Percentiles rank a stretch among this genome's conserved stretches.
Conservation (phyloP, 148 eudicot genomes). For the Rhododendron molle region DNA sequence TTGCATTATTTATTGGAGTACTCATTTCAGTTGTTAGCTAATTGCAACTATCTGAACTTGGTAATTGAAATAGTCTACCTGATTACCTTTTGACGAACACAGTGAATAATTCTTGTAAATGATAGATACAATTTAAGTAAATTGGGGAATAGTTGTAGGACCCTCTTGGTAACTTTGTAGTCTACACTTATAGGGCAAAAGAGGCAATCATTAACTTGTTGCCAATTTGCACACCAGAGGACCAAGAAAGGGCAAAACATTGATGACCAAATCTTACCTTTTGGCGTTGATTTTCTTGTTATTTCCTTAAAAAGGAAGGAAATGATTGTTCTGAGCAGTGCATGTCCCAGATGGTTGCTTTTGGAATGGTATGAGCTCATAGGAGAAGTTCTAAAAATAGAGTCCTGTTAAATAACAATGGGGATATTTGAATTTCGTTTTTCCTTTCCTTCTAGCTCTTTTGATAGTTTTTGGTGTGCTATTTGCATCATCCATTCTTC, state of each 20-base stretch:
- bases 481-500: not conserved
- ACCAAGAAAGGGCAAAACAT: not conserved
- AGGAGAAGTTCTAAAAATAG: not conserved
- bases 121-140: not conserved
- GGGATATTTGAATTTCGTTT: not conserved
- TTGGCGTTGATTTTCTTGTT: not conserved
- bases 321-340: not conserved
- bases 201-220: not conserved
- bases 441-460: not conserved
- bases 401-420: not conserved
- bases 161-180: not conserved
- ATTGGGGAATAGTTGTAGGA: not conserved
- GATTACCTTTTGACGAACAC: not conserved
- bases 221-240: not conserved
- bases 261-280: not conserved
- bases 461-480: not conserved
- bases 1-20: not conserved
- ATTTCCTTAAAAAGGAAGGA: not conserved
- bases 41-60: not conserved
- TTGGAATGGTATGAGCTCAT: not conserved
- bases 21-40: not conserved
- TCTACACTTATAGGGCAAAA: not conserved
- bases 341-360: not conserved
- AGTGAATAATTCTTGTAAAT: not conserved
- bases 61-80: not conserved